Evolutionary conservation across 2,329 filamentous ascomycete species (phyloP), one percentile per base, ranked within the genome.

Genomic region (Gnomoniopsis sp.): DNA sequence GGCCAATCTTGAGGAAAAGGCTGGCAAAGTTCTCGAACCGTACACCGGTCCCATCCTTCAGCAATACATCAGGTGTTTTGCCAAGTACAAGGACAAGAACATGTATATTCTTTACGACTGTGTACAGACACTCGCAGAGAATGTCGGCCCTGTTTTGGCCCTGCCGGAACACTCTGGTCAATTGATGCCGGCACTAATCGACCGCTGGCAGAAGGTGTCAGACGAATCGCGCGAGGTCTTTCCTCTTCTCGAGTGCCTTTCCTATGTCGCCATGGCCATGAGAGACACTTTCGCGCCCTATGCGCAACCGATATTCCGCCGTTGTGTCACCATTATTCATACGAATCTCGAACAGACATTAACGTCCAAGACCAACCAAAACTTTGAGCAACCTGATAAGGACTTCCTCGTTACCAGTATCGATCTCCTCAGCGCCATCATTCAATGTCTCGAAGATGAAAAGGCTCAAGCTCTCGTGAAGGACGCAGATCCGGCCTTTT

Each of bases 101-200:
- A 97, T 98, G 86, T 97, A 96, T 77, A 96, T 98, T 56, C 84
- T 99, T 36, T 99, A 99, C 77, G 95, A 99, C 75, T 98, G 95
- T 72, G 91, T 99, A 36, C 95, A 99, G 76, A 99, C 95, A 0
- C 79, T 99, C 58, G 95, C 95, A 3, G 95, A 99, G 73, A 89
- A 91, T 69, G 89, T 98, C 56, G 92, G 91, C 12, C 86, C 88
- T 7, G 86, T 89, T 36, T 80, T 99, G 64, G 89, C 91, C n/a
- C 82, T 86, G 62, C 89, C 89, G 7, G 85, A 93, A 54, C 83
- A 96, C n/a, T 87, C 93, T 44, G 84, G 89, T 63, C 82, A 91
- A 65, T 81, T 99, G 60, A 98, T 99, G 93, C 93, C 95, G 23
- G 91, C 92, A 14, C 81, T 99, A 49, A 93, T 97, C 64, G 81